Conservation (phyloP, 2,329 filamentous ascomycete species). For the Alternaria sp. region DNA sequence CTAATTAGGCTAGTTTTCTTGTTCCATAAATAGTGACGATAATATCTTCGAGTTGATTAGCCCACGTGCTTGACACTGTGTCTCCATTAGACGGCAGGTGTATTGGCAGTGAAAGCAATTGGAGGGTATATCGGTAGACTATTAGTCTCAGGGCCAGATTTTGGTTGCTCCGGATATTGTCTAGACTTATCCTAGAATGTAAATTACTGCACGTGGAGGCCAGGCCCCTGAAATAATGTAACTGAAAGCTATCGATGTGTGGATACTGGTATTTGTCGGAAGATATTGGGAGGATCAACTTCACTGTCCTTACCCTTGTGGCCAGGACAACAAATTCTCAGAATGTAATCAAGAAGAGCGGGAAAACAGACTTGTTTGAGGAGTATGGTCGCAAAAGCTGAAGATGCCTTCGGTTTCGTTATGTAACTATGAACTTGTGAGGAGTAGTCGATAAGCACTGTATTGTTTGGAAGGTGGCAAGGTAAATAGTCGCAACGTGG, state of each 20-base stretch:
- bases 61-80: not conserved
- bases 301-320: not conserved
- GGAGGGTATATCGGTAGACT: no score
- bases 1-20: not conserved
- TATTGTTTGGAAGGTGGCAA: not conserved
- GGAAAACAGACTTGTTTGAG: not conserved
- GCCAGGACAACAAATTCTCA: not conserved
- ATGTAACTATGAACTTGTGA: not conserved
- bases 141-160: not conserved
- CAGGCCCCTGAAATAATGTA: not conserved
- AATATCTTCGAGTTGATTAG: fast-evolving
- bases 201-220: not conserved
- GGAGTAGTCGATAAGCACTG: not conserved
- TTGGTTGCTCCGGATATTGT: not conserved
- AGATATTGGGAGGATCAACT: not conserved
- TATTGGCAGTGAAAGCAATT: no score
- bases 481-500: not conserved
- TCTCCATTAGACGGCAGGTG: not conserved
- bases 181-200: not conserved
- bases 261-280: not conserved
- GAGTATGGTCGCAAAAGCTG: not conserved
- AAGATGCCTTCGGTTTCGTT: not conserved
- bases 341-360: not conserved
- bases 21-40: not conserved
- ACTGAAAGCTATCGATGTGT: not conserved